phyloP scores from a whole-genome alignment of 768 basidiomycete species.

The Dictyophora rubrovolvata region DNA sequence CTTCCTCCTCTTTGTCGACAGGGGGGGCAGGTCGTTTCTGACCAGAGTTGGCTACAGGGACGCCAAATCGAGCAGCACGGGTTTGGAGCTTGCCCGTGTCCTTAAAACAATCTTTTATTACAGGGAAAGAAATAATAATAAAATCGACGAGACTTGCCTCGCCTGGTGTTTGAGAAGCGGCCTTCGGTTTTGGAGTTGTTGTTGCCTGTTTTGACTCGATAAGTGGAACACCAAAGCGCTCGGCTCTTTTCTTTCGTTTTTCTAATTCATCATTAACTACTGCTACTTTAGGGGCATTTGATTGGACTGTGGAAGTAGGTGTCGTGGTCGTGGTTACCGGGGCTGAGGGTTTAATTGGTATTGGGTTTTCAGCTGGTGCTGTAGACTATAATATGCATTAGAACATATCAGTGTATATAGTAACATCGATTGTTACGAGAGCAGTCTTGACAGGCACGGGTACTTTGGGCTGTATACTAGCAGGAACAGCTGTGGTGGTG shows the following conservation, averaged over 20 bases:
- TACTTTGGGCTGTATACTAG: slow-evolving; percentile 1
- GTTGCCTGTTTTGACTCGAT: slow-evolving; percentile 32
- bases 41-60: not conserved
- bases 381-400: not conserved
- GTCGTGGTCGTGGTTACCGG: not conserved
- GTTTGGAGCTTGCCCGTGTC: slow-evolving; percentile 38
- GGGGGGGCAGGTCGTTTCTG: slow-evolving; percentile 26
- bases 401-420: not conserved
- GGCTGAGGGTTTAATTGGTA: not conserved
- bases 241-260: slow-evolving; percentile 36
- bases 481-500: slow-evolving; percentile 11
- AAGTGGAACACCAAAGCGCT: slow-evolving; percentile 60
- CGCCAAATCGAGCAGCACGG: slow-evolving; percentile 49
- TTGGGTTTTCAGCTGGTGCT: slow-evolving; percentile 1
- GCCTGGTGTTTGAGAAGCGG: slow-evolving; percentile 9
- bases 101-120: slow-evolving; percentile 20
- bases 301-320: not conserved
- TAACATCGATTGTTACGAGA: not conserved
- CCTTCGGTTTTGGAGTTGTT: slow-evolving; percentile 16
- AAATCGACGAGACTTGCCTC: slow-evolving; percentile 20
- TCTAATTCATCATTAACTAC: slow-evolving; percentile 9
- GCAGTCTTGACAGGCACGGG: not conserved
- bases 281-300: not conserved
- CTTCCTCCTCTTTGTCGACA: slow-evolving; percentile 50
- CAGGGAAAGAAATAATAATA: slow-evolving; percentile 1